Base-by-base conservation (phyloP, 192 early-diverging fungal genomes). In the Geranomyces michiganensis region DNA sequence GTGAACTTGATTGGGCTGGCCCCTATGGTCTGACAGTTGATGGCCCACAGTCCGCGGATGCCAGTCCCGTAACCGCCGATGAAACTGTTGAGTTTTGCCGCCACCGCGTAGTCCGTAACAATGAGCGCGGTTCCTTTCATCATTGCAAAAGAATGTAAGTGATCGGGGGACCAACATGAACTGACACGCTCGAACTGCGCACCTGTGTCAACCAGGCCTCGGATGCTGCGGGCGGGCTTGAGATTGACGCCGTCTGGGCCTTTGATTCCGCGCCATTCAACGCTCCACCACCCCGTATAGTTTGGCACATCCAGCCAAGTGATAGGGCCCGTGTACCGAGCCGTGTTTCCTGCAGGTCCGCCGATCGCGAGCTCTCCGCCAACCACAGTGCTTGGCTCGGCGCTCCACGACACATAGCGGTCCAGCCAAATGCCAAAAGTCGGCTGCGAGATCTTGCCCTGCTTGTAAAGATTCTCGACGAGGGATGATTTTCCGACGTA, bases 401-500 rank as follows among this genome's bases (percentile, higher is more conserved):
- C 46, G 27, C 19, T 31, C 32, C 27, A 70, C 21, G 56, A 61
- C 24, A 47, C 56, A 22, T 21, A 44, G 15, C 44, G 55, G 56
- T 59, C 68, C n/a, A 73, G 48, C 64, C 65, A 73, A 26, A 73
- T 41, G 1, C 64, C 72, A 56, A 73, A 73, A n/a, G 64, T 36
- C 1, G 72, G 51, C 27, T 7, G 41, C 26, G 24, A 15, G 55
- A 73, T 61, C n/a, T 32, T 32, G 10, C 55, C n/a, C n/a, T 13
- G 19, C n/a, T 27, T 41, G 51, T 59, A 73, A 10, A 73, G 51
- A 51, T 73, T 73, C 48, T 73, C 72, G 58, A 73, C 56, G 13
- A 73, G 62, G 17, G 72, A 46, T 4, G 72, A 67, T 31, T 67
- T 27, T 24, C 64, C 65, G 24, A 56, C 36, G 55, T 41, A 41